Evolutionary conservation across 768 basidiomycete genomes (phyloP).

Genomic region (Phanerodontia chrysosporium): DNA sequence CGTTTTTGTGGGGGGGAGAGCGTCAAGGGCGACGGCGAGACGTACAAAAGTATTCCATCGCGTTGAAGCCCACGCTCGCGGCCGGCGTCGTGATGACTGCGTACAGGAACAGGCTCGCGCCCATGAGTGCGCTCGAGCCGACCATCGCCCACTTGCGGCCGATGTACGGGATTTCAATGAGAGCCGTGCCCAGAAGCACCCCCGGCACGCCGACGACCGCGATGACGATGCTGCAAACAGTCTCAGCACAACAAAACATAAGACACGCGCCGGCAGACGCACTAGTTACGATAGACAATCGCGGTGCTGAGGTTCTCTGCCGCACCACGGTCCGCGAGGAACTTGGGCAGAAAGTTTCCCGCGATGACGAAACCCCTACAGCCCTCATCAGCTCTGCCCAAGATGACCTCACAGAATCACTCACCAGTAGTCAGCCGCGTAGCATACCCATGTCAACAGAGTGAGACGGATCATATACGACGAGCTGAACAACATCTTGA

Average conservation of each 20-base stretch:
- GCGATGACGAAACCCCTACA: slow-evolving; percentile 10
- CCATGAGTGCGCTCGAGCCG: slow-evolving; percentile 7
- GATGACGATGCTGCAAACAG: slow-evolving; percentile 11
- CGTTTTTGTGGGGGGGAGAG: no score
- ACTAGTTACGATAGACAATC: slow-evolving; percentile 8
- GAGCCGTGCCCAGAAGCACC: slow-evolving; percentile 8
- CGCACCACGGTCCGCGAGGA: slow-evolving; percentile 10
- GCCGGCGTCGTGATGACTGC: slow-evolving; percentile 9
- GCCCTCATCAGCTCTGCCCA: background rate
- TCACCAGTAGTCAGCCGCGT: slow-evolving; percentile 12
- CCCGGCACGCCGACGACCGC: slow-evolving; percentile 11
- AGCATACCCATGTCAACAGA: slow-evolving; percentile 10
- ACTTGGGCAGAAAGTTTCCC: slow-evolving; percentile 12
- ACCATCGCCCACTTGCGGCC: slow-evolving; percentile 14
- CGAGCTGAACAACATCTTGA: background rate
- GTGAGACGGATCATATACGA: slow-evolving; percentile 4
- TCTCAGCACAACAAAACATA: background rate
- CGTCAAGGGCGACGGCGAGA: no score
- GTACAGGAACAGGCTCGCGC: slow-evolving; percentile 10
- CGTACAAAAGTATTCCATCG: slow-evolving; percentile 14
- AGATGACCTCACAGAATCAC: background rate
- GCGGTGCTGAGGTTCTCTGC: background rate
- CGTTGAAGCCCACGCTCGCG: slow-evolving; percentile 11
- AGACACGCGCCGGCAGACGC: background rate
- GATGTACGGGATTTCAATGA: slow-evolving; percentile 8